phyloP scores from a whole-genome alignment of 2,329 filamentous ascomycete genomes.

The Hymenoscyphus linearis region DNA sequence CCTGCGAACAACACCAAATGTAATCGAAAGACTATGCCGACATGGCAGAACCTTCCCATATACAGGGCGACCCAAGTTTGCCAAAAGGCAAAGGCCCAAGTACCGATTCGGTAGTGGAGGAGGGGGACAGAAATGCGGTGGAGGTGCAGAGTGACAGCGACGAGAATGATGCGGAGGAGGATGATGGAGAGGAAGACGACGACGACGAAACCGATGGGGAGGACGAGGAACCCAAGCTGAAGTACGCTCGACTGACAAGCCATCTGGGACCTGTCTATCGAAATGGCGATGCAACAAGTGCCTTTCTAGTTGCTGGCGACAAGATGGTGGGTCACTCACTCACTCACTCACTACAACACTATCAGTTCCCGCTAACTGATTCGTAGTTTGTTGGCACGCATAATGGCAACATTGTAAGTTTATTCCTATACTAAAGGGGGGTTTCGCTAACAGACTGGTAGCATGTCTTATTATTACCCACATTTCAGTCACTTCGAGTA shows the following conservation, averaged over 20 bases:
- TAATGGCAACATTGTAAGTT: conserved; percentile 86
- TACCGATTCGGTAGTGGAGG: conserved; percentile 19
- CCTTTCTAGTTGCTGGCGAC: conserved; percentile 85
- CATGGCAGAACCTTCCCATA: conserved; percentile 30
- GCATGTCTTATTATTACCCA: conserved; percentile 82
- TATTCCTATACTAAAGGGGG: not conserved
- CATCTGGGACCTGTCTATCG: conserved; percentile 78
- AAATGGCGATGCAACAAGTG: conserved; percentile 90
- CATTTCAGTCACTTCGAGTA: conserved; percentile 72
- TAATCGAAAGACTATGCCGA: conserved; percentile 26
- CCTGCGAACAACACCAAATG: conserved; percentile 29
- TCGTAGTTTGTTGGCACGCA: conserved; percentile 83
- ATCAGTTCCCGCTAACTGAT: conserved; percentile 30
- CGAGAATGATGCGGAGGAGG: conserved; percentile 25
- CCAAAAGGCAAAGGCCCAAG: conserved; percentile 19
- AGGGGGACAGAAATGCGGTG: conserved; percentile 33
- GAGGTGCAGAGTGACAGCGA: conserved; percentile 21
- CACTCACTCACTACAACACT: not conserved
- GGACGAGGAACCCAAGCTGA: conserved; percentile 87
- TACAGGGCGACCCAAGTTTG: conserved; percentile 25
- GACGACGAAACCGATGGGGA: conserved; percentile 65
- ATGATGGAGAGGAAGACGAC: conserved; percentile 40
- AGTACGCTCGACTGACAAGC: conserved; percentile 83
- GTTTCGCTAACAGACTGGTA: conserved; percentile 33
- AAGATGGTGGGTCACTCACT: conserved; percentile 69